Evolutionary conservation across 495 filamentous ascomycete species (phyloP).

Genomic region (Rusavskia elegans): DNA sequence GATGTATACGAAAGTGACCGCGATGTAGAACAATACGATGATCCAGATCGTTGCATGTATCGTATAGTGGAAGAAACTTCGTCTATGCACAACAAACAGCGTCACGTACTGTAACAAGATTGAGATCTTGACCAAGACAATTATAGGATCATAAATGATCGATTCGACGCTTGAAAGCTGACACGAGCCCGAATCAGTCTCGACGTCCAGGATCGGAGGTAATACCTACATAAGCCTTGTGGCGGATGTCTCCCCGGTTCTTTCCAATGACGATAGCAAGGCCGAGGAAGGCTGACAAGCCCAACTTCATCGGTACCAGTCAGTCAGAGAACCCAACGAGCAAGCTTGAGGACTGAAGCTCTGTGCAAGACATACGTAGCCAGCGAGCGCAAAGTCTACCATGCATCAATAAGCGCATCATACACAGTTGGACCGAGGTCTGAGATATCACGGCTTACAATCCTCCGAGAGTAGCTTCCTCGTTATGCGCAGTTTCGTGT

Average conservation of each 20-base stretch:
- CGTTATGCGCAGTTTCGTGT: slow-evolving; percentile 21
- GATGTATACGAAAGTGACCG: not conserved
- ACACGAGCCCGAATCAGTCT: not conserved
- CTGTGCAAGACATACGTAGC: not conserved
- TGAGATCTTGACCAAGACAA: not conserved
- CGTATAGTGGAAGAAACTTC: not conserved
- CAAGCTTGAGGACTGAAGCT: too few relatives aligned
- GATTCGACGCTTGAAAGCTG: not conserved
- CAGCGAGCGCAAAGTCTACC: slow-evolving; percentile 7
- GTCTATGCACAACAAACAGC: not conserved
- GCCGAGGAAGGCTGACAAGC: not conserved
- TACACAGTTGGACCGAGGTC: too few relatives aligned
- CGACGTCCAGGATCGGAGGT: not conserved
- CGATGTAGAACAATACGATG: slow-evolving; percentile 6
- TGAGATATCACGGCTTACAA: slow-evolving; percentile 12
- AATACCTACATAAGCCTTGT: slow-evolving; percentile 9
- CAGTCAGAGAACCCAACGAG: not conserved
- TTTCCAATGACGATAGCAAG: not conserved
- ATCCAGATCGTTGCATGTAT: slow-evolving; percentile 8
- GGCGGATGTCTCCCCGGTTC: slow-evolving; percentile 2
- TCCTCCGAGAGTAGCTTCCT: slow-evolving; percentile 24
- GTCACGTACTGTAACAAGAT: not conserved
- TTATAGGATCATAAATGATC: not conserved
- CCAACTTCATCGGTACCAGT: slow-evolving; percentile 7
- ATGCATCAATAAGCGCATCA: slow-evolving; percentile 6